These are phyloP conservation scores for Crucihimalaya himalaica DNA, from an alignment of 345 rosid species.

Conservation along the genomic window DNA sequence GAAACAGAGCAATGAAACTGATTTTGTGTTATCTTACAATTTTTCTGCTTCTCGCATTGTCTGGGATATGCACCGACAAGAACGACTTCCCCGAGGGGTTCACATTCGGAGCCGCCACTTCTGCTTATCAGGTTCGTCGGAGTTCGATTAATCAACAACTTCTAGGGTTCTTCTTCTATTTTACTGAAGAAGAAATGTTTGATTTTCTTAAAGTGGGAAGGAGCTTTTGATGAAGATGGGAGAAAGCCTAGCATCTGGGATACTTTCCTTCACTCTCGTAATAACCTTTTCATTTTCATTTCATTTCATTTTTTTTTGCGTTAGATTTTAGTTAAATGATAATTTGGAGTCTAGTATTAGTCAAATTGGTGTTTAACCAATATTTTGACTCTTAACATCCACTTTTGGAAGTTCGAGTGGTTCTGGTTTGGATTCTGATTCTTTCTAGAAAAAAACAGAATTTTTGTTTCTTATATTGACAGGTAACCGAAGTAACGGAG, in stretches of 20 bases:
- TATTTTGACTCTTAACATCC: neutral
- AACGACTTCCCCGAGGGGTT: slow-evolving; percentile 55
- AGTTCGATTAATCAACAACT: neutral
- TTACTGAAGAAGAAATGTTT: neutral
- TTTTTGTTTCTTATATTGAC: neutral
- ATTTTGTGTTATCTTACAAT: neutral
- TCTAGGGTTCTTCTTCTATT: neutral
- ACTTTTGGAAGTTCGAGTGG: no score
- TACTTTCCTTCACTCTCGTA: neutral
- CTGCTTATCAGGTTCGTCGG: slow-evolving; percentile 53
- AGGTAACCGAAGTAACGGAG: neutral
- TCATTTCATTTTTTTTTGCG: neutral
- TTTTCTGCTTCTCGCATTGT: neutral
- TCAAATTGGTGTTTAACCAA: neutral
- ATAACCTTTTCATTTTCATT: neutral
- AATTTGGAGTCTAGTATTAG: no score
- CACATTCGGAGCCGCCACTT: slow-evolving; percentile 52
- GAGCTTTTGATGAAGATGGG: neutral
- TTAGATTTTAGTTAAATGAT: neutral
- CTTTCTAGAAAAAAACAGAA: no score
- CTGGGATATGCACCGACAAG: slow-evolving; percentile 22
- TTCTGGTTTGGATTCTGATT: no score
- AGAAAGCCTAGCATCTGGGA: neutral
- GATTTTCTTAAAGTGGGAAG: neutral
- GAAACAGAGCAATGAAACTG: slow-evolving; percentile 2